Percentiles rank a stretch among this genome's conserved stretches.
phyloP scores from a whole-genome alignment of 352 stramenopile species.

The Phytophthora ramorum region DNA sequence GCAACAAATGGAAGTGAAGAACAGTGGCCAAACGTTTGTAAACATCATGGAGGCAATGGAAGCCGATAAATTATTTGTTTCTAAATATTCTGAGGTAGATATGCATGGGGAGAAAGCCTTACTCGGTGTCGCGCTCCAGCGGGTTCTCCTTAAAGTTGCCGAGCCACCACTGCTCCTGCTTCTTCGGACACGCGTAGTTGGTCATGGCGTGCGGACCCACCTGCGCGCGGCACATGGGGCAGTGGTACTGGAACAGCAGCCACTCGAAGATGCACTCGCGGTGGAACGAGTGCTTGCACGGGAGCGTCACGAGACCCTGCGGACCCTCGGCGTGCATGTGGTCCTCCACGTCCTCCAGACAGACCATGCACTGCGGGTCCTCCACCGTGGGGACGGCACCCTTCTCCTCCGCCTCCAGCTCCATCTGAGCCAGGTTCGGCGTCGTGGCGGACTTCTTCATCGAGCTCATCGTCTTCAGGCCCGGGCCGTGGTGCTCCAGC shows the following conservation, averaged over 20 bases:
- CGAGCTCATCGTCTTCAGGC: conserved; percentile 31
- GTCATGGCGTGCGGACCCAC: conserved; percentile 65
- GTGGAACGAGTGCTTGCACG: conserved; percentile 78
- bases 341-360: conserved; percentile 41
- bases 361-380: conserved; percentile 51
- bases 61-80: conserved; percentile 27
- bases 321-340: conserved; percentile 27
- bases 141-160: conserved; percentile 64
- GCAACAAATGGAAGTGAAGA: too few species aligned
- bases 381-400: conserved; percentile 29
- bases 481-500: conserved; percentile 30
- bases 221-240: conserved; percentile 64
- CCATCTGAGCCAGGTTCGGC: conserved; percentile 34
- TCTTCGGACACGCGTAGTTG: conserved; percentile 64
- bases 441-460: conserved; percentile 40
- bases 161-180: conserved; percentile 70
- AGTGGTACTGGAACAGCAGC: conserved; percentile 77
- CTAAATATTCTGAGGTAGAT: conserved; percentile 4
- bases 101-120: conserved; percentile 1
- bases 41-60: conserved; percentile 8
- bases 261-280: conserved; percentile 81
- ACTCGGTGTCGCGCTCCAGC: conserved; percentile 33
- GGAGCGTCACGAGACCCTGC: conserved; percentile 50
- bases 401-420: conserved; percentile 40
- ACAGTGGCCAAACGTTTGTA: background rate